Base-by-base conservation (phyloP, 75 land plant species). In the Ceratopteris richardii region DNA sequence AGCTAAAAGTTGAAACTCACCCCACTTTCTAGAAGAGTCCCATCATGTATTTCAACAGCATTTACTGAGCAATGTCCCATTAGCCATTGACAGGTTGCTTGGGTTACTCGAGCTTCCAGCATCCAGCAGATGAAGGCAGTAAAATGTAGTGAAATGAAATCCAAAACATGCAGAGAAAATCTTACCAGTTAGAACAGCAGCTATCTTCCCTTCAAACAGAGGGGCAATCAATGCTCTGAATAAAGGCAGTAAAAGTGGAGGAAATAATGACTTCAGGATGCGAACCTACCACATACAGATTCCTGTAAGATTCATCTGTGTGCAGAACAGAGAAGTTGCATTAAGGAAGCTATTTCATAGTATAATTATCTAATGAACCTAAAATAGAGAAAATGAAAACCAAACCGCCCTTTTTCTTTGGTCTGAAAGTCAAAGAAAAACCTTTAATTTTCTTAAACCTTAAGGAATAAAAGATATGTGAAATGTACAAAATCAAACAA, bases 71-170 rank as follows among this genome's bases (percentile, higher is more conserved):
- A 93, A 1, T 57, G 60, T n/a, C 94, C 98, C 90, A 93, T 85
- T 16, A 93, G 74, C 94, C 98, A 93, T 68, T 93, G 89, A 58
- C 90, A 88, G 48, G 90, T 75, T 28, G 80, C 58, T 57, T 80
- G 87, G 42, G 98, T 93, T 67, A 86, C 87, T 67, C 84, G 72
- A 56, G 98, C 98, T 93, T 33, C 9, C 37, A 33, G 37, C 3
- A 33, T 46, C 47, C 14, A 54, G 33, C 55, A 39, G 41, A n/a
- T 6, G 10, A 4, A 24, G 31, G 21, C 4, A 5, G 17, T 46
- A 46, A 2, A 46, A 14, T 46, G 48, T 20, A 46, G 37, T 5
- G 23, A 27, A 18, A 44, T 7, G 30, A 22, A 1, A 57, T 27
- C 31, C 10, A 51, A 51, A 10, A 18, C 11, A 51, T 19, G 19